phyloP scores from a whole-genome alignment of 352 stramenopile species.

The Phytophthora pseudosyringae region DNA sequence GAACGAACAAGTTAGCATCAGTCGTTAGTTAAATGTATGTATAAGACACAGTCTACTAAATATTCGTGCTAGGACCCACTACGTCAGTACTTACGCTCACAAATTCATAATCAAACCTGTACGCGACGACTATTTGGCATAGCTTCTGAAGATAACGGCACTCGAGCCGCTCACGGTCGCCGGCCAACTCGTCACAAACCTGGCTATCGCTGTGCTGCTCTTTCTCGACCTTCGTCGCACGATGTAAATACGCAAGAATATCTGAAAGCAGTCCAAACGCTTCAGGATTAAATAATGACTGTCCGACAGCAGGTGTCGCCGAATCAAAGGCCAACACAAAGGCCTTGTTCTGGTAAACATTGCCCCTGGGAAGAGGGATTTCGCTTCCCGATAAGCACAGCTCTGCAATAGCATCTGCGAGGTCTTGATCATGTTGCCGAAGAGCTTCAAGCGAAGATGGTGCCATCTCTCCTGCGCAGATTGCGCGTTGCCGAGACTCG shows the following conservation, averaged over 20 bases:
- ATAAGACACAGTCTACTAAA: background rate
- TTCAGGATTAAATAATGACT: slow-evolving; percentile 56
- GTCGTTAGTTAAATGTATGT: background rate
- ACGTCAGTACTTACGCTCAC: slow-evolving; percentile 46
- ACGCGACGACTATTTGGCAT: slow-evolving; percentile 50
- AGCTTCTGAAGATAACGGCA: slow-evolving; percentile 60
- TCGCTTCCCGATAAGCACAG: slow-evolving; percentile 53
- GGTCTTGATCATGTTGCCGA: slow-evolving; percentile 22
- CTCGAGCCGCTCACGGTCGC: slow-evolving; percentile 37
- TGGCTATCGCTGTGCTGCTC: slow-evolving; percentile 1
- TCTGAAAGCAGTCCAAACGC: slow-evolving; percentile 56
- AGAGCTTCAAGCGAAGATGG: background rate
- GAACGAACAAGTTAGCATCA: slow-evolving; percentile 5
- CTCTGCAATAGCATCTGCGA: slow-evolving; percentile 47
- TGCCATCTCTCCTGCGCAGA: background rate
- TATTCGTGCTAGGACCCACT: background rate
- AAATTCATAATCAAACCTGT: slow-evolving; percentile 59
- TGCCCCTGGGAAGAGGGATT: slow-evolving; percentile 13
- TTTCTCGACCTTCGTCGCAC: slow-evolving; percentile 20
- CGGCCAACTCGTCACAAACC: slow-evolving; percentile 10
- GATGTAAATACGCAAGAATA: slow-evolving; percentile 52
- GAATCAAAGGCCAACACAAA: slow-evolving; percentile 39
- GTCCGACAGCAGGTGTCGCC: slow-evolving; percentile 3
- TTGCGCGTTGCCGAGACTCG: slow-evolving; percentile 20
- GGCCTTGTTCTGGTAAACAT: slow-evolving; percentile 42